These are phyloP conservation scores for Eutypella sp. DNA, from an alignment of 2,329 filamentous ascomycete genomes.

Conservation along the genomic window DNA sequence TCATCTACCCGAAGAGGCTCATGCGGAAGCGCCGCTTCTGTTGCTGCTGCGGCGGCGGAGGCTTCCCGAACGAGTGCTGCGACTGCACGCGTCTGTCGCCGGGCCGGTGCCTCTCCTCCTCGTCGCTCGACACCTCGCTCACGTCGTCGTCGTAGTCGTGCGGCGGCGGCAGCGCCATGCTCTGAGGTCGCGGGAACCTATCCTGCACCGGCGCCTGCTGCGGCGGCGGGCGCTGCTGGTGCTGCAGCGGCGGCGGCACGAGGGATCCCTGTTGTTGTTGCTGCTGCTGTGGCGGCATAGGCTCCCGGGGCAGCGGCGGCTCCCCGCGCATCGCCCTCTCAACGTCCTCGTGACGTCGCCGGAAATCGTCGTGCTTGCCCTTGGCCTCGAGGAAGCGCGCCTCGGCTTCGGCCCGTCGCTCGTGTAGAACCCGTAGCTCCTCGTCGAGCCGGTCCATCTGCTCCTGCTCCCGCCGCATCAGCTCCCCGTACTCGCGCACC, in stretches of 20 bases:
- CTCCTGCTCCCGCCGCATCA: conserved; percentile 37
- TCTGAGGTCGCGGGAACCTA: conserved; percentile 16
- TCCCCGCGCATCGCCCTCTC: conserved; percentile 38
- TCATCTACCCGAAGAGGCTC: conserved; percentile 20
- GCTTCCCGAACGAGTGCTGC: conserved; percentile 26
- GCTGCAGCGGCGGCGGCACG: conserved; percentile 5
- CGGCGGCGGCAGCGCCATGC: too few relatives aligned
- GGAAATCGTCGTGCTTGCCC: conserved; percentile 39
- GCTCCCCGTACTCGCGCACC: conserved; percentile 36
- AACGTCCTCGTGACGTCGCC: conserved; percentile 36
- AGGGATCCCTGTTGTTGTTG: too few relatives aligned
- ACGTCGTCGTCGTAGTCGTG: conserved; percentile 15
- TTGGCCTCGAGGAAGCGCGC: conserved; percentile 38
- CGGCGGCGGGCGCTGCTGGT: conserved; percentile 10
- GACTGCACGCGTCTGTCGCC: conserved; percentile 23
- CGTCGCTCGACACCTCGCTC: conserved; percentile 18
- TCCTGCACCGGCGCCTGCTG: conserved; percentile 13
- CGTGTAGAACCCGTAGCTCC: conserved; percentile 36
- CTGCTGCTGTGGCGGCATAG: conserved; percentile 9
- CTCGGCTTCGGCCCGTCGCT: conserved; percentile 36
- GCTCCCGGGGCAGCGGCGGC: conserved; percentile 14
- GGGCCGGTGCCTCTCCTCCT: conserved; percentile 17
- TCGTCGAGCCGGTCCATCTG: conserved; percentile 39
- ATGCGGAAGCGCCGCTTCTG: conserved; percentile 26
- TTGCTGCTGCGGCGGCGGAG: conserved; percentile 24